A percentile compares a stretch with the other conserved stretches of the same genome.
phyloP scores from a whole-genome alignment of 1,284 basidiomycete genomes.

The Cutaneotrichosporon sp. region DNA sequence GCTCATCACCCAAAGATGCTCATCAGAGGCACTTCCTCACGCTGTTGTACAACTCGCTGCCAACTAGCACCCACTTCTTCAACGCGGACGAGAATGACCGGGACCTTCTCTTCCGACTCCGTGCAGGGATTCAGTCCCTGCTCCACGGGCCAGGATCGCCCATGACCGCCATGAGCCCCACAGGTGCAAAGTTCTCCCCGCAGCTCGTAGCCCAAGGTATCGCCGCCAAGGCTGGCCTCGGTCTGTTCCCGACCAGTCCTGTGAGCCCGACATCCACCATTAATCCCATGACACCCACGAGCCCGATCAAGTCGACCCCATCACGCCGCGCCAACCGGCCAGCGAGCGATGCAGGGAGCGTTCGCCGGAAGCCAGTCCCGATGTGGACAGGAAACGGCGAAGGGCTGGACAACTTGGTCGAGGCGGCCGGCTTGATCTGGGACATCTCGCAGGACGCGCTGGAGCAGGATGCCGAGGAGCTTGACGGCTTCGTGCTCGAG shows the following conservation, averaged over 20 bases:
- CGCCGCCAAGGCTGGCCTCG: conserved; percentile 10
- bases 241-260: not conserved
- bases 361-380: conserved; percentile 38
- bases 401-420: conserved; percentile 28
- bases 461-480: conserved; percentile 37
- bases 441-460: conserved; percentile 34
- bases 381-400: conserved; percentile 24
- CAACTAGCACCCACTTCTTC: conserved; percentile 37
- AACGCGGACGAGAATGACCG: conserved; percentile 42
- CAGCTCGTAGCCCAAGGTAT: conserved; percentile 9
- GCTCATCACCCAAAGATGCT: conserved; percentile 21
- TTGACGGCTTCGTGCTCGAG: conserved; percentile 36
- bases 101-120: conserved; percentile 46
- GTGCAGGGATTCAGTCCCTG: conserved; percentile 47
- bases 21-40: conserved; percentile 42
- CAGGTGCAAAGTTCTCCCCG: conserved; percentile 10
- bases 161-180: not conserved
- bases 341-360: not conserved
- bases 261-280: not conserved
- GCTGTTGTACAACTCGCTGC: conserved; percentile 40
- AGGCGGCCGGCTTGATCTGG: conserved; percentile 44
- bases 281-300: conserved; percentile 14
- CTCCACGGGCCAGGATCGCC: conserved; percentile 27
- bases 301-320: conserved; percentile 5
- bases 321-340: not conserved